Evolutionary conservation across 2,329 filamentous ascomycete species (phyloP).

Genomic region (Fusarium lateritium): DNA sequence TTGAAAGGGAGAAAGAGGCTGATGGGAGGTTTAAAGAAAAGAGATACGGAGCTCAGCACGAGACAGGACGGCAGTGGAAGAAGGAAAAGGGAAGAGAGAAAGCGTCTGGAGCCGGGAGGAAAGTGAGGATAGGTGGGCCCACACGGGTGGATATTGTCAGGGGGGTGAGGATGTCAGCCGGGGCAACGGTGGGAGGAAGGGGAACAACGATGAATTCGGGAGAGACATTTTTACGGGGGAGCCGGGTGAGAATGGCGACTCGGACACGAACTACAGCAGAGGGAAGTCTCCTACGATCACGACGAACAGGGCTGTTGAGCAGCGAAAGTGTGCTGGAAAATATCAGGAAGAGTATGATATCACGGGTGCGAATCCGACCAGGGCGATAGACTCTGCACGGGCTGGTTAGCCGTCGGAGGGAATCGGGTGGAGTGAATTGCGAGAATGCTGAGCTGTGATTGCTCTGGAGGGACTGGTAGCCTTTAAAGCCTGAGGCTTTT

Average conservation of each 20-base stretch:
- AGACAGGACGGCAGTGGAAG: constrained; percentile 55
- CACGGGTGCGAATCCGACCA: constrained; percentile 50
- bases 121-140: constrained; percentile 56
- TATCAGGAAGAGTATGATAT: constrained; percentile 26
- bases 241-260: constrained; percentile 39
- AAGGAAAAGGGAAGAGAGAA: constrained; percentile 60
- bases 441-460: constrained; percentile 50
- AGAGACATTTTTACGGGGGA: constrained; percentile 52
- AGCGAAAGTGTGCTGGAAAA: constrained; percentile 29
- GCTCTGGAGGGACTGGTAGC: constrained; percentile 44
- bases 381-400: constrained; percentile 46
- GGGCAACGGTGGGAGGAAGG: constrained; percentile 53
- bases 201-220: constrained; percentile 47
- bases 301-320: constrained; percentile 8
- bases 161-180: constrained; percentile 55
- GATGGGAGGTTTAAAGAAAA: constrained; percentile 54
- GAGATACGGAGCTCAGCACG: constrained; percentile 53
- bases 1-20: constrained; percentile 50
- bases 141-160: constrained; percentile 52
- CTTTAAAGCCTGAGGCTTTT: constrained; percentile 55
- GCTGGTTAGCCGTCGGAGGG: constrained; percentile 53
- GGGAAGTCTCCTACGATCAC: constrained; percentile 12
- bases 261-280: constrained; percentile 16
- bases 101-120: constrained; percentile 55
- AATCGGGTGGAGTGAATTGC: constrained; percentile 54